phyloP scores from a whole-genome alignment of 345 rosid species.

The Psidium guajava region DNA sequence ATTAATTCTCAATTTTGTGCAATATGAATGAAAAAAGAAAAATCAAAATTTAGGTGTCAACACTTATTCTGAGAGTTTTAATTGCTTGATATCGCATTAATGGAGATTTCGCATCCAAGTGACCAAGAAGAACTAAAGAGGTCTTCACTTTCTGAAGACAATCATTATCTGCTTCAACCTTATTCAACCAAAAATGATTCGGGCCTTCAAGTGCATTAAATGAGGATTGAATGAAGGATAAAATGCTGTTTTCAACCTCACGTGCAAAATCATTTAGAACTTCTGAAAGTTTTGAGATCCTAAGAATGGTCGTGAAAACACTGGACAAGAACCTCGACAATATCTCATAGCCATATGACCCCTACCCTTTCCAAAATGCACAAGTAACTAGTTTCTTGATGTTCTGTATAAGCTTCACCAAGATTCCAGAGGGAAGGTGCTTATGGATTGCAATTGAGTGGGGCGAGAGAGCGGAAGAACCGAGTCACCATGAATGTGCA shows the following conservation, averaged over 20 bases:
- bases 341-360: slow-evolving; percentile 23
- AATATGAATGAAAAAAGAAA: no score
- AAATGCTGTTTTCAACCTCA: slow-evolving; percentile 16
- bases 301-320: slow-evolving; percentile 33
- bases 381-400: neutral
- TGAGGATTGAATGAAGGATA: slow-evolving; percentile 36
- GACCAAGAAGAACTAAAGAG: slow-evolving; percentile 44
- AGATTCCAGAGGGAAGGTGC: neutral
- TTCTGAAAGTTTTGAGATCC: slow-evolving; percentile 36
- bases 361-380: neutral
- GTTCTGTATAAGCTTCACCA: neutral
- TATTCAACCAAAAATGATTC: slow-evolving; percentile 71
- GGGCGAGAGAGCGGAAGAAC: neutral
- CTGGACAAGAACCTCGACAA: slow-evolving; percentile 27
- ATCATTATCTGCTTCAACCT: slow-evolving; percentile 17
- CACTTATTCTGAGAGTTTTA: slow-evolving; percentile 39
- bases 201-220: slow-evolving; percentile 48
- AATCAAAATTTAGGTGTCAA: no score
- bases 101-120: slow-evolving; percentile 24
- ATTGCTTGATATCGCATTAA: slow-evolving; percentile 6
- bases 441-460: neutral
- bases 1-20: no score
- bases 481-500: neutral
- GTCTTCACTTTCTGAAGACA: slow-evolving; percentile 34
- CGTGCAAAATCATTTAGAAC: slow-evolving; percentile 16